phyloP scores from a whole-genome alignment of 441 rosid genomes.

The Pelargonium myrrhifolium region DNA sequence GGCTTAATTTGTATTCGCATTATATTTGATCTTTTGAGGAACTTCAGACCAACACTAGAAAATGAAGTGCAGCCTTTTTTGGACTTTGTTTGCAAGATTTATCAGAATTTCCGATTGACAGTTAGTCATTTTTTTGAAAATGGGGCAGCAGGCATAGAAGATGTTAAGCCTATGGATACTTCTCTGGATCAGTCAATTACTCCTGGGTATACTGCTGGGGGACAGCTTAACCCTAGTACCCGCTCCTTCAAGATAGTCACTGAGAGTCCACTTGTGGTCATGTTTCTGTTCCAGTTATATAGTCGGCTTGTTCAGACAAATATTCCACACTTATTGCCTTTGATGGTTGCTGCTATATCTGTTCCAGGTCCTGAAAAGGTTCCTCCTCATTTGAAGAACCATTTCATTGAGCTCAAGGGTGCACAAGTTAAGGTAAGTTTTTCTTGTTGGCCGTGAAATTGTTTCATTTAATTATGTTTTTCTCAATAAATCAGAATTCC shows the following conservation, averaged over 20 bases:
- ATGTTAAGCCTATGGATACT: constrained; percentile 70
- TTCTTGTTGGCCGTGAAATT: neutral
- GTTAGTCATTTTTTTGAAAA: constrained; percentile 85
- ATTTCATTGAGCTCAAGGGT: constrained; percentile 87
- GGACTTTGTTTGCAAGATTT: constrained; percentile 92
- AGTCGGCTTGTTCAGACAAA: constrained; percentile 89
- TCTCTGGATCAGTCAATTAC: constrained; percentile 65
- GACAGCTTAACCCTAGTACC: constrained; percentile 84
- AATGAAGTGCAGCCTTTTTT: constrained; percentile 93
- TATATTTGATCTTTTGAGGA: constrained; percentile 85
- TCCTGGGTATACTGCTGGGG: constrained; percentile 43
- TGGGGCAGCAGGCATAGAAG: constrained; percentile 42
- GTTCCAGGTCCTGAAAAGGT: constrained; percentile 91
- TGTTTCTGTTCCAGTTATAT: constrained; percentile 93
- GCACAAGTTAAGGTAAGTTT: constrained; percentile 93
- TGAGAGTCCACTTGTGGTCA: constrained; percentile 96
- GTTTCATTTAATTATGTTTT: neutral
- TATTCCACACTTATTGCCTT: constrained; percentile 82
- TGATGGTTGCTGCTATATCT: constrained; percentile 98
- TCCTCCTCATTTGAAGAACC: constrained; percentile 65
- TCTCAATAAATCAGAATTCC: constrained; percentile 5
- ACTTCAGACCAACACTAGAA: constrained; percentile 82
- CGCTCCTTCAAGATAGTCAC: constrained; percentile 92
- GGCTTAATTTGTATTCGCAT: constrained; percentile 93
- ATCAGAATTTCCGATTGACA: constrained; percentile 77